Evolutionary conservation across 1,284 basidiomycete genomes (phyloP).

Genomic region (Pholiota adiposa): DNA sequence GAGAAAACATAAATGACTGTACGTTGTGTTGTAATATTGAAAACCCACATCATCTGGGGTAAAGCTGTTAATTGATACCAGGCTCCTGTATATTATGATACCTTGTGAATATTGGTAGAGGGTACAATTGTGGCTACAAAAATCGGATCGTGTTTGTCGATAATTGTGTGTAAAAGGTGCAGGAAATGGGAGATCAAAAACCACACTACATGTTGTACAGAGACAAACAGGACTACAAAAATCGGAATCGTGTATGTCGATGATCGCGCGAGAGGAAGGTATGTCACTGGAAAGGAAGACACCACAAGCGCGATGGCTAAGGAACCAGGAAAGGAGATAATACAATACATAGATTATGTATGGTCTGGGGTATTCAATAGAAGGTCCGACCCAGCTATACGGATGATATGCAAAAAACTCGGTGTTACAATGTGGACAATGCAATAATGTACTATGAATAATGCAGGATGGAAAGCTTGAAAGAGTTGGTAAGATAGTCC

Average conservation of each 20-base stretch:
- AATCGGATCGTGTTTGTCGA: constrained; percentile 1
- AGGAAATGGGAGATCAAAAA: not conserved
- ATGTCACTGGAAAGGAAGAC: not conserved
- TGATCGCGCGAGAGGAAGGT: not conserved
- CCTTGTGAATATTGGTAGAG: not conserved
- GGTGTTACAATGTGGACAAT: constrained; percentile 11
- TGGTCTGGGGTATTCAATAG: not conserved
- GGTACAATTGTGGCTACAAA: not conserved
- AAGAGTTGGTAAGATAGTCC: not conserved
- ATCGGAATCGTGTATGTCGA: constrained; percentile 23
- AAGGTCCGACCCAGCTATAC: constrained; percentile 5
- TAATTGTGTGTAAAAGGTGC: constrained; percentile 3
- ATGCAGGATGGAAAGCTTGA: constrained; percentile 8
- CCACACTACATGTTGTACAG: constrained; percentile 20
- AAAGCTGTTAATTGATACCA: not conserved
- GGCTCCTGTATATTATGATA: not conserved
- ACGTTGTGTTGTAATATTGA: not conserved
- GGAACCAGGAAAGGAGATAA: not conserved
- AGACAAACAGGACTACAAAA: constrained; percentile 18
- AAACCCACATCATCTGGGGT: not conserved
- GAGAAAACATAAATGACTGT: not conserved
- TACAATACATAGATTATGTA: constrained; percentile 1
- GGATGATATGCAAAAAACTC: constrained; percentile 9
- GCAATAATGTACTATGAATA: constrained; percentile 10
- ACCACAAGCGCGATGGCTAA: not conserved